Evolutionary conservation across 2,329 filamentous ascomycete genomes (phyloP).

Genomic region (Tolypocladium endophyticum): DNA sequence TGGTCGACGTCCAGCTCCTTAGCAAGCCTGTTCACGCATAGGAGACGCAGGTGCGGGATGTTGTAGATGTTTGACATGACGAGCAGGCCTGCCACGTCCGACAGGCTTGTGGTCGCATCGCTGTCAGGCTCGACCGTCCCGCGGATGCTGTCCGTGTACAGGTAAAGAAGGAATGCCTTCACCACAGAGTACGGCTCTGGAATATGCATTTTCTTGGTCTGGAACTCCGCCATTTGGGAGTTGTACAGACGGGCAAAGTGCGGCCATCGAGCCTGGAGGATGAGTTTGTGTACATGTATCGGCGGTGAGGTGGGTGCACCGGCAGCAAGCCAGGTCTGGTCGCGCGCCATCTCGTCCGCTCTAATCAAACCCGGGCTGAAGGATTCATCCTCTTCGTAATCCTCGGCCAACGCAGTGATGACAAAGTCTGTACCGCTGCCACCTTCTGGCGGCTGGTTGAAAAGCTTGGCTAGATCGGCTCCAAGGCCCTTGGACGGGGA

Average conservation of each 20-base stretch:
- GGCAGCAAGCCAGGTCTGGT: slow-evolving; percentile 47
- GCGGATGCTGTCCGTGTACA: slow-evolving; percentile 90
- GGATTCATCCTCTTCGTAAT: slow-evolving; percentile 57
- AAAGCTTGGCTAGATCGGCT: slow-evolving; percentile 73
- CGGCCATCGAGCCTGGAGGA: slow-evolving; percentile 90
- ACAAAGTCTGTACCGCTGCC: slow-evolving; percentile 85
- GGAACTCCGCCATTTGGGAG: slow-evolving; percentile 93
- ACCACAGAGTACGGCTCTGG: slow-evolving; percentile 93
- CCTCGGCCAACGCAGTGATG: slow-evolving; percentile 79
- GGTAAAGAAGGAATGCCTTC: slow-evolving; percentile 87
- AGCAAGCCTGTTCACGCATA: slow-evolving; percentile 83
- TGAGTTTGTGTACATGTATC: slow-evolving; percentile 91
- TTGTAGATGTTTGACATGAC: slow-evolving; percentile 99
- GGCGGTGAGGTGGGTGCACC: slow-evolving; percentile 62
- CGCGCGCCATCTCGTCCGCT: slow-evolving; percentile 28
- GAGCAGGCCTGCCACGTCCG: slow-evolving; percentile 84
- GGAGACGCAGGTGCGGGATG: slow-evolving; percentile 80
- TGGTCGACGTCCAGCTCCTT: slow-evolving; percentile 91
- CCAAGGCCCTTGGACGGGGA: slow-evolving; percentile 62
- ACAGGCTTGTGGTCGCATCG: slow-evolving; percentile 65
- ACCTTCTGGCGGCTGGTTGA: slow-evolving; percentile 74
- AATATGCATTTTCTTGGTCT: slow-evolving; percentile 95
- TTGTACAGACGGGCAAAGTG: slow-evolving; percentile 90
- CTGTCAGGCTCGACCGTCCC: slow-evolving; percentile 39
- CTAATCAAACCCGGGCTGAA: slow-evolving; percentile 40